Conservation (phyloP, 495 filamentous ascomycete genomes). For the Neurospora intermedia region DNA sequence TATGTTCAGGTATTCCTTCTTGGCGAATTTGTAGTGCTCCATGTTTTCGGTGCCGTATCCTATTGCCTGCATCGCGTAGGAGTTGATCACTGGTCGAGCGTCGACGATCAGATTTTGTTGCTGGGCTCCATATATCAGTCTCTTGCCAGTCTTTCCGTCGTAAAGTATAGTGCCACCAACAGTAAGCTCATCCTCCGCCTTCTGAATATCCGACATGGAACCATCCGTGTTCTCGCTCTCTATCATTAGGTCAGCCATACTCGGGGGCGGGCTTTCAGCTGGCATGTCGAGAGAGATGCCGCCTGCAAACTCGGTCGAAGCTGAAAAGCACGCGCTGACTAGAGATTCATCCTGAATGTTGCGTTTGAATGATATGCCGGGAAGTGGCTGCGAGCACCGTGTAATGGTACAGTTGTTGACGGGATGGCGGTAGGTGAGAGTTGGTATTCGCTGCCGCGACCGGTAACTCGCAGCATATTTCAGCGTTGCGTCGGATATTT, state of each 20-base stretch:
- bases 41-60: constrained; percentile 95
- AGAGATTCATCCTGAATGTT: constrained; percentile 95
- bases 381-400: constrained; percentile 83
- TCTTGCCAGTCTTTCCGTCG: constrained; percentile 37
- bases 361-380: constrained; percentile 76
- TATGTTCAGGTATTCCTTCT: constrained; percentile 91
- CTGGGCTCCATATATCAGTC: constrained; percentile 80
- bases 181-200: constrained; percentile 64
- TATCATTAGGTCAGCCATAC: constrained; percentile 40
- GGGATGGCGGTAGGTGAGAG: constrained; percentile 84
- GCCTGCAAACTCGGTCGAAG: constrained; percentile 37
- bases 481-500: constrained; percentile 90
- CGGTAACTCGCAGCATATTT: constrained; percentile 88
- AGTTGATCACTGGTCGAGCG: constrained; percentile 91
- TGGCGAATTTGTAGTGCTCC: constrained; percentile 90
- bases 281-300: constrained; percentile 12
- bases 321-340: constrained; percentile 86
- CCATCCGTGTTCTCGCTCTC: constrained; percentile 23
- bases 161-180: constrained; percentile 31
- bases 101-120: constrained; percentile 95
- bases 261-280: constrained; percentile 45
- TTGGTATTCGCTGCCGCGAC: constrained; percentile 78
- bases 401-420: constrained; percentile 97
- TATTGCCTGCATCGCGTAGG: constrained; percentile 88
- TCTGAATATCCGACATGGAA: constrained; percentile 48